These are phyloP conservation scores for Canavalia ensiformis DNA, from an alignment of 306 rosid species.

Conservation along the genomic window DNA sequence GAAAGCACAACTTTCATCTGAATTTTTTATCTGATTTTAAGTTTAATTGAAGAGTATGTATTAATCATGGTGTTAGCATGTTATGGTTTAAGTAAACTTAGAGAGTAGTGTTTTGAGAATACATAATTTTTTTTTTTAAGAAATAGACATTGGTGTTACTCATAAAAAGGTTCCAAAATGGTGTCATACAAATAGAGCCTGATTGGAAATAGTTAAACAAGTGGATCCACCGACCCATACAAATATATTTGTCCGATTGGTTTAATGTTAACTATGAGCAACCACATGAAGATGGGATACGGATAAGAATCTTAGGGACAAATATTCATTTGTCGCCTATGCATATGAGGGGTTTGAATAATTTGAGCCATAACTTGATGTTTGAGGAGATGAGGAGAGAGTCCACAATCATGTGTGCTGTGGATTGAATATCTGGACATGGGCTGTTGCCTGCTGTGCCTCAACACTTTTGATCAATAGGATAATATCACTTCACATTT, in stretches of 20 bases:
- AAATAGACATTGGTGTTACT: background rate
- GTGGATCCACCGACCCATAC: constrained; percentile 48
- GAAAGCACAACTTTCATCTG: background rate
- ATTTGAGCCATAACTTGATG: constrained; percentile 47
- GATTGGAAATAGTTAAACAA: constrained; percentile 44
- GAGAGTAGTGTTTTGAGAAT: background rate
- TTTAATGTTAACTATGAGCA: constrained; percentile 46
- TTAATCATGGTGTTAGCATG: background rate
- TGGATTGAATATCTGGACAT: constrained; percentile 61
- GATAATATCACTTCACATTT: constrained; percentile 67
- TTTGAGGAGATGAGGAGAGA: constrained; percentile 43
- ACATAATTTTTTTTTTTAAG: background rate
- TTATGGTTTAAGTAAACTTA: background rate
- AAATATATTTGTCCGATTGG: constrained; percentile 2
- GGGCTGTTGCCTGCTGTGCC: constrained; percentile 66
- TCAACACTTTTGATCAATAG: constrained; percentile 54
- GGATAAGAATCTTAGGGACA: constrained; percentile 50
- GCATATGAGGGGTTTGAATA: constrained; percentile 33
- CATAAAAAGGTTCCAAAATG: background rate
- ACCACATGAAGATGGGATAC: constrained; percentile 33
- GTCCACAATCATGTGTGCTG: constrained; percentile 40
- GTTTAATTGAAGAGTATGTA: background rate
- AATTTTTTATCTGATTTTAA: background rate
- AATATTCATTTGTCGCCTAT: constrained; percentile 42
- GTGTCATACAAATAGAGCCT: background rate